Percentiles rank a stretch among this genome's conserved stretches.
Conservation (phyloP, 2,329 filamentous ascomycete genomes). For the Trichoderma gracile region DNA sequence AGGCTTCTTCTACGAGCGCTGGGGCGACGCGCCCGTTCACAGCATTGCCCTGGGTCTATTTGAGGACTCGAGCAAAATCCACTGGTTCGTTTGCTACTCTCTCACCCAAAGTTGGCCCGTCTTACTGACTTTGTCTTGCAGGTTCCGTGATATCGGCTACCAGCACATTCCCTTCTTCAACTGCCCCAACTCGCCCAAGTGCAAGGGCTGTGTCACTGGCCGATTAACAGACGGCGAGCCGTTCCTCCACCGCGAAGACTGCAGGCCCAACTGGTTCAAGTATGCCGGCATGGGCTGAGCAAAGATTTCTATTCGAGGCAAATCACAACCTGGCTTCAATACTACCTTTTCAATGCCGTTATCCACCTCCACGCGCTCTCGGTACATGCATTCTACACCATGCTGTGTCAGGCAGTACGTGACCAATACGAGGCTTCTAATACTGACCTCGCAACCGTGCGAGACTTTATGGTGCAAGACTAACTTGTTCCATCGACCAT, state of each 20-base stretch:
- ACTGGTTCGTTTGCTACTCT: constrained; percentile 67
- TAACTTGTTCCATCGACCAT: too few relatives aligned
- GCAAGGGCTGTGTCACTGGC: constrained; percentile 81
- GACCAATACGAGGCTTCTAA: background rate
- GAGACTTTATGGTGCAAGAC: too few relatives aligned
- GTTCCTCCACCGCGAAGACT: constrained; percentile 88
- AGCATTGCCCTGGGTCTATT: constrained; percentile 91
- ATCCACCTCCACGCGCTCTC: background rate
- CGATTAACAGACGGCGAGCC: constrained; percentile 85
- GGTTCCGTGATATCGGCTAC: constrained; percentile 99
- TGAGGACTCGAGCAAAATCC: constrained; percentile 85
- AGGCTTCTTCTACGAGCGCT: constrained; percentile 98
- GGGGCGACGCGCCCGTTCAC: constrained; percentile 97
- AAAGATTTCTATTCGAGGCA: background rate
- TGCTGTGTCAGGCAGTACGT: background rate
- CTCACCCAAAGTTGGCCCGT: background rate
- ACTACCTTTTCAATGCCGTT: background rate
- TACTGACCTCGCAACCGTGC: background rate
- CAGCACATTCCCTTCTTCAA: constrained; percentile 99
- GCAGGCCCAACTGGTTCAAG: constrained; percentile 96
- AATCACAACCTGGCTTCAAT: background rate
- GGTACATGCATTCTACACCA: background rate
- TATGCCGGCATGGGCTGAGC: constrained; percentile 76
- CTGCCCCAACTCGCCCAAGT: constrained; percentile 95
- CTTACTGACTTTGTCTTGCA: constrained; percentile 42